phyloP scores from a whole-genome alignment of 164 flowering plant species.

The Tetracentron sinense region DNA sequence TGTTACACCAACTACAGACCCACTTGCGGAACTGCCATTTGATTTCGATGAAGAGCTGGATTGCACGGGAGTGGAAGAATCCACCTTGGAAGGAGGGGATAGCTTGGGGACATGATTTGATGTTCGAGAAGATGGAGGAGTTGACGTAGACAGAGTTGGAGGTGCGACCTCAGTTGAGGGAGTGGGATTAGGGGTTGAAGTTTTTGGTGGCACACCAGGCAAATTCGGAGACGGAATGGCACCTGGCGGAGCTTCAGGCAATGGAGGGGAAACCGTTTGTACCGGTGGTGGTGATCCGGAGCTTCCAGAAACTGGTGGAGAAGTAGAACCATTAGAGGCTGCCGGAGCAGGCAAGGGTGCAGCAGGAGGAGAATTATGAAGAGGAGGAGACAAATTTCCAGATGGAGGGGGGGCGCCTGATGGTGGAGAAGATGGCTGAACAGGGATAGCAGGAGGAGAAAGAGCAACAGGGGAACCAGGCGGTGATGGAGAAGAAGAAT shows the following conservation, averaged over 20 bases:
- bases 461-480: neutral
- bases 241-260: conserved; percentile 4
- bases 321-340: neutral
- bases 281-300: conserved; percentile 7
- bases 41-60: conserved; percentile 10
- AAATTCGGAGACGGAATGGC: conserved; percentile 1
- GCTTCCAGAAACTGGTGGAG: conserved; percentile 8
- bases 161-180: conserved; percentile 11
- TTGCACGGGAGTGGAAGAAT: conserved; percentile 1
- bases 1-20: conserved; percentile 24
- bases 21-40: conserved; percentile 5
- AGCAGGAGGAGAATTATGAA: neutral
- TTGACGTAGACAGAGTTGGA: conserved; percentile 6
- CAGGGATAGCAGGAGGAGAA: conserved; percentile 5
- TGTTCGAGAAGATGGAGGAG: conserved; percentile 1
- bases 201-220: neutral
- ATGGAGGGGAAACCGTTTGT: conserved; percentile 10
- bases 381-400: neutral
- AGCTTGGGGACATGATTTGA: conserved; percentile 6
- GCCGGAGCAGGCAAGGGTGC: conserved; percentile 4
- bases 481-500: neutral
- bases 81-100: conserved; percentile 13
- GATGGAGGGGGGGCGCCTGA: conserved; percentile 10
- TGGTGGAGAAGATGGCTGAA: conserved; percentile 8
- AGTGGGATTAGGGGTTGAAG: conserved; percentile 7